A percentile compares a stretch with the other conserved stretches of the same genome.
phyloP scores from a whole-genome alignment of 805 yeast genomes.

The Henningerozyma blattae region DNA sequence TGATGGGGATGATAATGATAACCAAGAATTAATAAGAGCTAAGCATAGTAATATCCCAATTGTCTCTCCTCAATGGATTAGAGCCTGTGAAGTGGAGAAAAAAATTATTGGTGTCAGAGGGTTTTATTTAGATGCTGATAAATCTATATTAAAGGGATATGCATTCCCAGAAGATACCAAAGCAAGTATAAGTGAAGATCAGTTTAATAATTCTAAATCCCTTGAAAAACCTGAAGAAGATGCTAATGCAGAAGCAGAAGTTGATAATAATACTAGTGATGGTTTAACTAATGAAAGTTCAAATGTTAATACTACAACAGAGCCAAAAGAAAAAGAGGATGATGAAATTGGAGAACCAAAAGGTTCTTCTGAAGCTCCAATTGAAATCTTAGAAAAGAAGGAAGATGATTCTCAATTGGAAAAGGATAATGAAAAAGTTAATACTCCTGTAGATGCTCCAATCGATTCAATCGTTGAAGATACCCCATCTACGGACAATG shows the following conservation, averaged over 20 bases:
- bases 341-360: background rate
- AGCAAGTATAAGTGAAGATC: background rate
- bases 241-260: background rate
- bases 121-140: constrained; percentile 53
- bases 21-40: constrained; percentile 61
- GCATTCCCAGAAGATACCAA: constrained; percentile 25
- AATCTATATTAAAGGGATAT: constrained; percentile 30
- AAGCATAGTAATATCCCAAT: constrained; percentile 80
- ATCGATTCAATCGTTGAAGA: background rate
- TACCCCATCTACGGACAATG: no score
- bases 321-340: background rate
- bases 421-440: constrained; percentile 14
- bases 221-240: no score
- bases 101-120: constrained; percentile 88
- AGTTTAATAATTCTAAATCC: no score
- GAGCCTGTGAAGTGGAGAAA: constrained; percentile 83
- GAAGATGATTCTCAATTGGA: background rate
- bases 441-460: background rate
- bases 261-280: no score
- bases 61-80: constrained; percentile 93
- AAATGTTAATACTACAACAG: no score
- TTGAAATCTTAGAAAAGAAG: background rate
- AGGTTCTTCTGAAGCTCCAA: background rate
- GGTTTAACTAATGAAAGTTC: no score
- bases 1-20: constrained; percentile 19